These are phyloP conservation scores for Lepiota brunneoincarnata DNA, from an alignment of 768 basidiomycete species.

Conservation along the genomic window DNA sequence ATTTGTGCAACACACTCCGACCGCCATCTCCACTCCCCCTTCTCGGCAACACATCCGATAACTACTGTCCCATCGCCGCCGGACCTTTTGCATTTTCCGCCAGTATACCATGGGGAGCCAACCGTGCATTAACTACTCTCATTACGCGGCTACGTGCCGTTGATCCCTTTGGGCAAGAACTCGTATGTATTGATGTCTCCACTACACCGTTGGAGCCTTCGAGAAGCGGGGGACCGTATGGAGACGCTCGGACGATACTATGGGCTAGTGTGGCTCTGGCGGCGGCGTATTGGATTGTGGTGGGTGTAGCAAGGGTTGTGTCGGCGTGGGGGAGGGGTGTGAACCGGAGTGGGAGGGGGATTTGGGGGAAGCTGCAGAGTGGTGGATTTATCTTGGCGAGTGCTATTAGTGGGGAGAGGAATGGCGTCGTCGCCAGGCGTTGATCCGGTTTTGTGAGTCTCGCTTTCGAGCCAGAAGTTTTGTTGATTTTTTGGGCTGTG, in stretches of 20 bases:
- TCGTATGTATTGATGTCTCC: constrained; percentile 77
- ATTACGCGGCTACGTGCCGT: constrained; percentile 84
- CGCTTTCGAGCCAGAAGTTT: neutral
- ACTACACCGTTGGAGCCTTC: constrained; percentile 74
- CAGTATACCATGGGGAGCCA: constrained; percentile 59
- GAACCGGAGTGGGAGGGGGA: constrained; percentile 52
- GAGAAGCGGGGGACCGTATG: constrained; percentile 42
- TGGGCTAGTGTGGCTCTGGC: constrained; percentile 75
- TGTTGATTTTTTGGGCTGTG: constrained; percentile 1
- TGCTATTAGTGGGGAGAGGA: constrained; percentile 89
- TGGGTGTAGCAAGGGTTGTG: constrained; percentile 73
- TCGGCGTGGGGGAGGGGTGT: constrained; percentile 84
- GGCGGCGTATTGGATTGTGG: constrained; percentile 78
- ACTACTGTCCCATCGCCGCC: constrained; percentile 74
- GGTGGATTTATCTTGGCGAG: constrained; percentile 88
- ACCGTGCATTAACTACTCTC: constrained; percentile 79
- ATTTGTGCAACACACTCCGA: constrained; percentile 75
- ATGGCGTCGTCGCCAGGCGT: constrained; percentile 79
- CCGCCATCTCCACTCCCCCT: constrained; percentile 71
- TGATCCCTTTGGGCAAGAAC: constrained; percentile 78
- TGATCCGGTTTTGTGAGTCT: constrained; percentile 83
- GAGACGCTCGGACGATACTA: constrained; percentile 63
- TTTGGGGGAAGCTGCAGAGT: constrained; percentile 76
- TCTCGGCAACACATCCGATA: constrained; percentile 31
- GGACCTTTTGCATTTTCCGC: constrained; percentile 84